These are phyloP conservation scores for Phytophthora lateralis DNA, from an alignment of 352 stramenopile species.

Conservation along the genomic window DNA sequence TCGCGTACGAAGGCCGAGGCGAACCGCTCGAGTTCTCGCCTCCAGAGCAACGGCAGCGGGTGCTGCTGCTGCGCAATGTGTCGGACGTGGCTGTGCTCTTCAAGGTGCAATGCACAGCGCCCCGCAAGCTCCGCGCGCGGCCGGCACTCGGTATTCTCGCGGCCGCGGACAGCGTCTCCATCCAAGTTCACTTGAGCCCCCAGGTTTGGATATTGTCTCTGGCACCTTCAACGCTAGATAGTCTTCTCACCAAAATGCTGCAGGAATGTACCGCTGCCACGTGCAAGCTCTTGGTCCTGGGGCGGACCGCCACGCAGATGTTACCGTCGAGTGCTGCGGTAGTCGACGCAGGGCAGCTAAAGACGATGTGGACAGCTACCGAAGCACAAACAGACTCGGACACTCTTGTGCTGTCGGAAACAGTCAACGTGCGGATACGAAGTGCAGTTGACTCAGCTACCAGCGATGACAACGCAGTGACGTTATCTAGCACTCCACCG, in stretches of 20 bases:
- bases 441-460: no score
- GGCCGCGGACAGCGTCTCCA: constrained; percentile 1
- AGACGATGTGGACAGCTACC: constrained; percentile 32
- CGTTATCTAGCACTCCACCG: background rate
- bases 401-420: constrained; percentile 45
- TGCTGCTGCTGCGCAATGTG: constrained; percentile 6
- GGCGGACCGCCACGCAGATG: background rate
- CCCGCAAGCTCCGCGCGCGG: constrained; percentile 45
- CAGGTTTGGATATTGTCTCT: constrained; percentile 19
- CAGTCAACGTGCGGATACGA: constrained; percentile 30
- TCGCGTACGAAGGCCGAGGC: constrained; percentile 12
- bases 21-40: constrained; percentile 13
- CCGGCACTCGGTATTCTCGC: constrained; percentile 30
- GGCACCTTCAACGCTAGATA: background rate
- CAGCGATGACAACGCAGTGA: constrained; percentile 10
- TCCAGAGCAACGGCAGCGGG: constrained; percentile 1
- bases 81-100: constrained; percentile 29
- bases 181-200: constrained; percentile 40
- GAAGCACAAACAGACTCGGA: constrained; percentile 27
- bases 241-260: background rate
- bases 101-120: constrained; percentile 53
- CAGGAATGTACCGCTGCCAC: constrained; percentile 31
- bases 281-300: constrained; percentile 48
- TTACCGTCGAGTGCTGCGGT: background rate
- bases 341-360: constrained; percentile 13